Percentiles rank a stretch among this genome's conserved stretches.
Evolutionary conservation across 1,139 yeast genomes (phyloP).

Genomic region (Debaryomycetaceae sp.): DNA sequence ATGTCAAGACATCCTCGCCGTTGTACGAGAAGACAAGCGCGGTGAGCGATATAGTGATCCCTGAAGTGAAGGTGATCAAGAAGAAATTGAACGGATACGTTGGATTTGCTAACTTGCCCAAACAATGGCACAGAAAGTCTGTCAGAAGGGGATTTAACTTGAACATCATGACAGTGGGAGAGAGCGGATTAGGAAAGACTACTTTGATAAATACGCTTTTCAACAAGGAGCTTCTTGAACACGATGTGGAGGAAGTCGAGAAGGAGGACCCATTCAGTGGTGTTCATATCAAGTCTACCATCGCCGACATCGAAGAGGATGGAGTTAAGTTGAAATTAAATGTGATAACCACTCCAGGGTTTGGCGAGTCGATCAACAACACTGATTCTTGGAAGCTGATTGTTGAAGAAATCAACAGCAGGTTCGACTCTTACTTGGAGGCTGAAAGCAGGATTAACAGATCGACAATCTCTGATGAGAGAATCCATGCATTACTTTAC

Average conservation of each 20-base stretch:
- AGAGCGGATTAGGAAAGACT: slow-evolving; percentile 89
- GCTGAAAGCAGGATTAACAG: slow-evolving; percentile 86
- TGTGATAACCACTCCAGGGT: slow-evolving; percentile 89
- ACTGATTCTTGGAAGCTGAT: slow-evolving; percentile 91
- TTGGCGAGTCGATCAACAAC: slow-evolving; percentile 89
- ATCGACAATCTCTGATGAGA: slow-evolving; percentile 64
- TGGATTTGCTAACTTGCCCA: slow-evolving; percentile 96
- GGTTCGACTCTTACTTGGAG: slow-evolving; percentile 87
- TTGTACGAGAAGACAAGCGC: slow-evolving; percentile 3
- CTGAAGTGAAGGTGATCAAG: slow-evolving; percentile 59
- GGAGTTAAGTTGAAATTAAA: slow-evolving; percentile 85
- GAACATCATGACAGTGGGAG: slow-evolving; percentile 88
- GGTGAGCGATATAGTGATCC: slow-evolving; percentile 13
- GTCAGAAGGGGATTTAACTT: slow-evolving; percentile 91
- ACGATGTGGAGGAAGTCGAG: slow-evolving; percentile 13
- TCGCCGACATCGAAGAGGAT: slow-evolving; percentile 83
- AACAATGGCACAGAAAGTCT: slow-evolving; percentile 97
- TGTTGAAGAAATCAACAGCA: slow-evolving; percentile 79
- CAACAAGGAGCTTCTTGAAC: slow-evolving; percentile 62
- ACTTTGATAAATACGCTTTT: slow-evolving; percentile 90
- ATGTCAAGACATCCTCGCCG: slow-evolving; percentile 4
- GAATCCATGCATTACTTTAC: slow-evolving; percentile 84
- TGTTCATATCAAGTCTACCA: slow-evolving; percentile 65
- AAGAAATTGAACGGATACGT: slow-evolving; percentile 89
- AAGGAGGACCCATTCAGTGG: slow-evolving; percentile 19